A percentile compares a stretch with the other conserved stretches of the same genome.
Conservation (phyloP, 164 flowering plant genomes). For the Stephania yunnanensis region DNA sequence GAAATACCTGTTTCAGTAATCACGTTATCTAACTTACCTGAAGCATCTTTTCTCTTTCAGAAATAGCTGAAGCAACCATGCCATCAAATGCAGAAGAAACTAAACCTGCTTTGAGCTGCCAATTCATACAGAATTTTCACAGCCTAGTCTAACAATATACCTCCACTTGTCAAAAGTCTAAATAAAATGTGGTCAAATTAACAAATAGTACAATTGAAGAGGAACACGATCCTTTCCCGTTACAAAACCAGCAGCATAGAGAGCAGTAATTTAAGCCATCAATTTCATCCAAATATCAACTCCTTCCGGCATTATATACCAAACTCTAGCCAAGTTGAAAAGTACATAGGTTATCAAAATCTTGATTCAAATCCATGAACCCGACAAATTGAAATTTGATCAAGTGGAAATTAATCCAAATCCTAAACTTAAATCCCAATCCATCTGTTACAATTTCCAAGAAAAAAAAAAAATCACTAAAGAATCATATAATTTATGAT, state of each 20-base stretch:
- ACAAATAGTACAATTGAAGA: not conserved
- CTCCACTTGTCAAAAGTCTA: not conserved
- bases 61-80: constrained; percentile 14
- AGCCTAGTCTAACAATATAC: not conserved
- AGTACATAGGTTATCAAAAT: no score
- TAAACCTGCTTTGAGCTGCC: constrained; percentile 22
- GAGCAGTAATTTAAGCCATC: not conserved
- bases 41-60: constrained; percentile 5
- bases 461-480: no score
- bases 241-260: not conserved
- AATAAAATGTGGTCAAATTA: not conserved
- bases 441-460: no score
- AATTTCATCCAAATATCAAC: not conserved
- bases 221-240: not conserved
- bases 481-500: no score
- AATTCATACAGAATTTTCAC: not conserved
- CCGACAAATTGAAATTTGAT: no score
- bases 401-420: no score
- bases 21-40: constrained; percentile 11
- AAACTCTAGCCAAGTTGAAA: no score
- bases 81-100: constrained; percentile 24
- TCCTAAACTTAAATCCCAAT: no score
- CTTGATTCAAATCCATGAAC: no score
- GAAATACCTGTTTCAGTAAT: not conserved
- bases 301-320: no score